These are phyloP conservation scores for Neurospora sp. DNA, from an alignment of 495 filamentous ascomycete genomes.

Conservation along the genomic window DNA sequence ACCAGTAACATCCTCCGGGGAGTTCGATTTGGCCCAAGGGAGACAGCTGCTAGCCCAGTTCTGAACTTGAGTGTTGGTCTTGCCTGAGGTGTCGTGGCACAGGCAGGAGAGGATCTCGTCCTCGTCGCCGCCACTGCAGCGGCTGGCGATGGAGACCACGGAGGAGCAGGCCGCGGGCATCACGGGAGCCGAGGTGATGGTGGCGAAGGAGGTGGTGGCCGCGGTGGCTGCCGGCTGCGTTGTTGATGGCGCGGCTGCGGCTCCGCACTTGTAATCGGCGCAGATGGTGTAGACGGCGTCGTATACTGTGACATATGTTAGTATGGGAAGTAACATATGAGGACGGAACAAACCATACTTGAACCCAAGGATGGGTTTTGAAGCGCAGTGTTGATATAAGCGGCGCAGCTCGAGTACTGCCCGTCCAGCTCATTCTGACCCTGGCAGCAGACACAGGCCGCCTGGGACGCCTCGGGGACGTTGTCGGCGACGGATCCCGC, in stretches of 20 bases:
- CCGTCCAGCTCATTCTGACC: neutral
- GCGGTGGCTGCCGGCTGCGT: neutral
- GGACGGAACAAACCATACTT: neutral
- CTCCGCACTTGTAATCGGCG: neutral
- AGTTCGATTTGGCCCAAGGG: slow-evolving; percentile 8
- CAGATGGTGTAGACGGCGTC: neutral
- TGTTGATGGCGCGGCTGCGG: neutral
- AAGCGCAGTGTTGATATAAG: slow-evolving; percentile 10
- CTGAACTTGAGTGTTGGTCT: slow-evolving; percentile 13
- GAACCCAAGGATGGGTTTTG: neutral
- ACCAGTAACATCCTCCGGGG: slow-evolving; percentile 11
- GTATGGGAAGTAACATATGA: neutral
- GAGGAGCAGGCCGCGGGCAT: neutral
- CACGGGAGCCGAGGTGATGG: neutral
- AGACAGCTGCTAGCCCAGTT: slow-evolving; percentile 13
- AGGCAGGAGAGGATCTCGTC: neutral
- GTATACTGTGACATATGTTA: neutral
- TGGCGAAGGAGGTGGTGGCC: neutral
- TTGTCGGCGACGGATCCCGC: slow-evolving; percentile 8
- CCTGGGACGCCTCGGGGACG: neutral
- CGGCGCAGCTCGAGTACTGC: slow-evolving; percentile 15
- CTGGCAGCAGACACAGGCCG: slow-evolving; percentile 17
- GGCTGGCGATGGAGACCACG: neutral
- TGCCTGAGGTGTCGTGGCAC: slow-evolving; percentile 5
- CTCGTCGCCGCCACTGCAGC: neutral